Base-by-base conservation (phyloP, 208 protist genomes). In the Crithidia acanthocephali region DNA sequence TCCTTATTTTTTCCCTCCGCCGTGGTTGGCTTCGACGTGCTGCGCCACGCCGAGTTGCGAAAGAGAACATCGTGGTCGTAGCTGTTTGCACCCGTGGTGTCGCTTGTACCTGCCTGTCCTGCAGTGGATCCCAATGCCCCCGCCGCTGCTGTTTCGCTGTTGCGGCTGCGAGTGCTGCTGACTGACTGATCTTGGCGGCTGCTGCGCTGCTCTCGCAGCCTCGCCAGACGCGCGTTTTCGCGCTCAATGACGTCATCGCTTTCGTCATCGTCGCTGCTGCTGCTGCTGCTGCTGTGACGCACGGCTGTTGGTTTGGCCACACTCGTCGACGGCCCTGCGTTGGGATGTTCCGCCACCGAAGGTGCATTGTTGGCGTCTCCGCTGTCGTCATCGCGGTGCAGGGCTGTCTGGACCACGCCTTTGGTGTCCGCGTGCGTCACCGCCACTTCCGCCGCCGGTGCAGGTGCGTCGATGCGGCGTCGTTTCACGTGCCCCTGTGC, bases 51-150 rank as follows among this genome's bases (percentile, higher is more conserved):
- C 4, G 65, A n/a, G 48, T 82, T 68, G 11, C 85, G 84, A 70
- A 90, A 93, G 40, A 93, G 69, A 1, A 93, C 87, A 57, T 93
- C 87, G 67, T 85, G 76, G 52, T 88, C 85, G 65, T 93, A 91
- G 28, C 72, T 80, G 68, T 73, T 64, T 27, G 33, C 55, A 28
- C 61, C 45, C 18, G 44, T 6, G 4, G 44, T n/a, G 18, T 4
- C 18, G 35, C 35, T 40, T 11, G 35, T 11, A 40, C 35, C 35
- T 11, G 35, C 11, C 35, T 40, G 35, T 11, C 35, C 35, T 11
- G 35, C 11, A 13, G 35, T 40, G 35, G 35, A n/a, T 1, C 18
- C 18, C 2, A 20, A 59, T 9, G 27, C 18, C 1, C 30, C 28
- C 16, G 2, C 28, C 4, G 10, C 44, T 9, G 15, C 37, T 47